Evolutionary conservation across 1,284 basidiomycete genomes (phyloP).

Genomic region (Neonothopanus nambi): DNA sequence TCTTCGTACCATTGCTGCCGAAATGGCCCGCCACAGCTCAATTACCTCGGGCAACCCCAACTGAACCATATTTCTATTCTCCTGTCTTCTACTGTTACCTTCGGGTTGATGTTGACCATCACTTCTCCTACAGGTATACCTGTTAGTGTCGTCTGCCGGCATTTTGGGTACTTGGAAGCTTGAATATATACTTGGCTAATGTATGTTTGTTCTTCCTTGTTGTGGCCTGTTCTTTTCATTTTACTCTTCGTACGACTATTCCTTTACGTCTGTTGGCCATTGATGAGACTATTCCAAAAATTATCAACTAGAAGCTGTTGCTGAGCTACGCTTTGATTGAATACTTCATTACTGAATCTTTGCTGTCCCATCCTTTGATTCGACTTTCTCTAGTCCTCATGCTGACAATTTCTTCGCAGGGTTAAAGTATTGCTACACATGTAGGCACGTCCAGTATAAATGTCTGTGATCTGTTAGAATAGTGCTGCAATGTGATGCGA

Average conservation of each 20-base stretch:
- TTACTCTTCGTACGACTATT: no score
- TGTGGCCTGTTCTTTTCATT: not conserved
- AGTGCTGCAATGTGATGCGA: no score
- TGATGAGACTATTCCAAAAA: slow-evolving; percentile 42
- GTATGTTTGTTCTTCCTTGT: slow-evolving; percentile 1
- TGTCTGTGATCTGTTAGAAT: no score
- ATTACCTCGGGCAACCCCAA: slow-evolving; percentile 70
- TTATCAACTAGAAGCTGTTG: slow-evolving; percentile 86
- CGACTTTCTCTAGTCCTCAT: no score
- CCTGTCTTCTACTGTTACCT: not conserved
- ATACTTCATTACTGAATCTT: slow-evolving; percentile 29
- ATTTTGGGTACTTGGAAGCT: not conserved
- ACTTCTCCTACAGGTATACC: not conserved
- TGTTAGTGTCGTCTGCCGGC: not conserved
- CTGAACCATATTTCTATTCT: slow-evolving; percentile 45
- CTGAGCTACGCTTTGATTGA: slow-evolving; percentile 68
- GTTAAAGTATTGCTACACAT: no score
- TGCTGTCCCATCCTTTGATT: not conserved
- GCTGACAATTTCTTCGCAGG: no score
- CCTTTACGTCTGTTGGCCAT: slow-evolving; percentile 3
- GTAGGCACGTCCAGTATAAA: no score
- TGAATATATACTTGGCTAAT: not conserved
- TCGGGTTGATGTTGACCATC: not conserved
- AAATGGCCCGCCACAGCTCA: slow-evolving; percentile 91
- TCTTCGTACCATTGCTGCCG: slow-evolving; percentile 81